Base-by-base conservation (phyloP, 2,329 filamentous ascomycete genomes). In the Monosporascus cannonballus region DNA sequence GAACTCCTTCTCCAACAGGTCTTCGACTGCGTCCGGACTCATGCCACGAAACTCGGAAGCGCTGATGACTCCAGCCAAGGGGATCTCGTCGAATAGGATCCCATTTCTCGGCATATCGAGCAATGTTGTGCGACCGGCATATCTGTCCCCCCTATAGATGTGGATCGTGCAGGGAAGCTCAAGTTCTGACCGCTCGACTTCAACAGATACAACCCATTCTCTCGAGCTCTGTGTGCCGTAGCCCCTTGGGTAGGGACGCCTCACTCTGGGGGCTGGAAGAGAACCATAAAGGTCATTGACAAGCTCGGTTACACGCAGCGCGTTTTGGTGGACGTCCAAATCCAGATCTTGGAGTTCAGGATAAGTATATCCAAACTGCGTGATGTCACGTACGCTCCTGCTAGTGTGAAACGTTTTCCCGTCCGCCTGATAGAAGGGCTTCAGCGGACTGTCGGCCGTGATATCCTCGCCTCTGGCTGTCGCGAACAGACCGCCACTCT, bases 271-370 rank as follows among this genome's bases (percentile, higher is more conserved):
- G 11, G 25, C 11, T 30, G 17, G 6, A 17, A 34, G 17, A 22
- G 38, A 17, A 1, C 66, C 66, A 59, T 77, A 78, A 3, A 91
- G 67, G 1, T 68, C 74, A 53, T 81, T 75, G 14, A 88, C 78
- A 6, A 83, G 78, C 0, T 81, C 77, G 38, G 81, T 77, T 34
- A 90, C 74, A 59, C 77, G 75, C 45, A 90, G 67, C 61, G 85
- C 74, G 51, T 83, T 66, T 59, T 84, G 74, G 53, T 82, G 75
- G 1, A 79, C 70, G 3, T 77, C 77, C 68, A 83, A 81, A 27
- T 73, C 76, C 56, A 81, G 80, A 60, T 70, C 66, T 52, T 65
- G 54, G 27, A 76, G 64, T 54, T 73, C 71, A 2, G 65, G 67
- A 56, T 74, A 74, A 4, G 69, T 72, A 60, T 76, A 75, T 20